Conservation (phyloP, 495 filamentous ascomycete species). For the Hypoxylon fuscum region DNA sequence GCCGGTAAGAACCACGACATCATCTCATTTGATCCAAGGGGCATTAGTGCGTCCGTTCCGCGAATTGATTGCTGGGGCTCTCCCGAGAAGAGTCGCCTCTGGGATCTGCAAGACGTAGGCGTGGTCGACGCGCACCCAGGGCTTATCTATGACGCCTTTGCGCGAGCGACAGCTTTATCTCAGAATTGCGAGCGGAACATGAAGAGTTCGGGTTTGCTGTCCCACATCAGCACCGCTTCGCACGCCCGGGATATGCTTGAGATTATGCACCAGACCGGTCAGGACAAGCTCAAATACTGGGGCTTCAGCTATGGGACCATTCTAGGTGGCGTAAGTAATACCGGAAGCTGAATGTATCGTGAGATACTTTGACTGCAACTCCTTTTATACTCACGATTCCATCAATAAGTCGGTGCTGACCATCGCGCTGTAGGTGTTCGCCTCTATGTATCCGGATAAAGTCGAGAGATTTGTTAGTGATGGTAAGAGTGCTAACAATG, state of each 20-base stretch:
- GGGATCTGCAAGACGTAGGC: constrained; percentile 50
- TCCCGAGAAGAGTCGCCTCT: constrained; percentile 45
- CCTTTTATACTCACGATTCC: background rate
- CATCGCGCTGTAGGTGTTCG: constrained; percentile 45
- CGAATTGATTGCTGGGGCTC: constrained; percentile 54
- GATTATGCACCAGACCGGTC: constrained; percentile 47
- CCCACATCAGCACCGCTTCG: constrained; percentile 50
- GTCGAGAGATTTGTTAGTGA: constrained; percentile 60
- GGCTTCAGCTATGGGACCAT: constrained; percentile 65
- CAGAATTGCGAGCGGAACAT: constrained; percentile 45
- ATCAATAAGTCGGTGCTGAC: background rate
- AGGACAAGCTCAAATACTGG: constrained; percentile 61
- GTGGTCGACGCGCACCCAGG: constrained; percentile 53
- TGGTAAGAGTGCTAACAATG: constrained; percentile 42
- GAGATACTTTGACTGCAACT: background rate
- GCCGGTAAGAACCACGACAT: constrained; percentile 59
- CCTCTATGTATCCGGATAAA: constrained; percentile 58
- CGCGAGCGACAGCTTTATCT: constrained; percentile 49
- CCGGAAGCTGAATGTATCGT: background rate
- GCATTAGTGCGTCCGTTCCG: constrained; percentile 55
- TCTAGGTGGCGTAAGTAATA: constrained; percentile 52
- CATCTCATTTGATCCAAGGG: constrained; percentile 62
- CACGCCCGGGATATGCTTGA: constrained; percentile 56
- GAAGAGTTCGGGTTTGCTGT: constrained; percentile 42
- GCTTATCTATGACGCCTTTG: constrained; percentile 51